phyloP scores from a whole-genome alignment of 2,329 filamentous ascomycete genomes.

The Elsinoe ampelina region DNA sequence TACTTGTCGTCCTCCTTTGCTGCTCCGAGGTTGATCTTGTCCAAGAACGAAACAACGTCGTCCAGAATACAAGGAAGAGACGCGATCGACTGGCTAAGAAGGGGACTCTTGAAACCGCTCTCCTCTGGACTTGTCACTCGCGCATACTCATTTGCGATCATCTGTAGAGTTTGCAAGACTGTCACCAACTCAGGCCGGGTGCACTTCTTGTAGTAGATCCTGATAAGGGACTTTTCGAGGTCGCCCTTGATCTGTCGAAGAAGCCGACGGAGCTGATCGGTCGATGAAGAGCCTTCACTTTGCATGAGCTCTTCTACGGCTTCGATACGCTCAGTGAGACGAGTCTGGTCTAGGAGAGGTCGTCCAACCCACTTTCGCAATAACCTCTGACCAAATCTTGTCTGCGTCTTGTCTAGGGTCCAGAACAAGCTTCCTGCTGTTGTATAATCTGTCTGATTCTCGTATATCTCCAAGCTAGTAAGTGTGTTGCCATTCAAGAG shows the following conservation, averaged over 20 bases:
- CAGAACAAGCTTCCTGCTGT: conserved; percentile 88
- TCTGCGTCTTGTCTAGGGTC: conserved; percentile 87
- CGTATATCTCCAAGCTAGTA: conserved; percentile 88
- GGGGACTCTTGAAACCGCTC: conserved; percentile 60
- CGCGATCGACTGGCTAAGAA: conserved; percentile 63
- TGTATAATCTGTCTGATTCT: conserved; percentile 80
- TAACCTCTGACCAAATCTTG: conserved; percentile 77
- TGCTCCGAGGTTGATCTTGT: conserved; percentile 75
- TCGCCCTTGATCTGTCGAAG: conserved; percentile 66
- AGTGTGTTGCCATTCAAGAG: conserved; percentile 89
- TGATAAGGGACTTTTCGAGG: conserved; percentile 83
- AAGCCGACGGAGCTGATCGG: conserved; percentile 65
- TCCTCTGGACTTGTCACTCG: conserved; percentile 56
- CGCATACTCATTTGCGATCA: conserved; percentile 67
- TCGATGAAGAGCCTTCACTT: conserved; percentile 53
- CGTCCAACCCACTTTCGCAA: conserved; percentile 92
- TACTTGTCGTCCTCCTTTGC: conserved; percentile 89
- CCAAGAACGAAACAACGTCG: conserved; percentile 64
- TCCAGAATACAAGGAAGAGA: conserved; percentile 67
- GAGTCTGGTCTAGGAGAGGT: conserved; percentile 66
- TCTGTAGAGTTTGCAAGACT: conserved; percentile 76
- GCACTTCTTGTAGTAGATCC: conserved; percentile 97
- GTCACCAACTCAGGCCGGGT: conserved; percentile 77
- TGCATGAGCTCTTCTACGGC: conserved; percentile 81
- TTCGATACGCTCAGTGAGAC: conserved; percentile 66